Percentiles rank a stretch among this genome's conserved stretches.
These are phyloP conservation scores for Cucurbitaria berberidis DNA, from an alignment of 2,329 filamentous ascomycete species.

Conservation along the genomic window DNA sequence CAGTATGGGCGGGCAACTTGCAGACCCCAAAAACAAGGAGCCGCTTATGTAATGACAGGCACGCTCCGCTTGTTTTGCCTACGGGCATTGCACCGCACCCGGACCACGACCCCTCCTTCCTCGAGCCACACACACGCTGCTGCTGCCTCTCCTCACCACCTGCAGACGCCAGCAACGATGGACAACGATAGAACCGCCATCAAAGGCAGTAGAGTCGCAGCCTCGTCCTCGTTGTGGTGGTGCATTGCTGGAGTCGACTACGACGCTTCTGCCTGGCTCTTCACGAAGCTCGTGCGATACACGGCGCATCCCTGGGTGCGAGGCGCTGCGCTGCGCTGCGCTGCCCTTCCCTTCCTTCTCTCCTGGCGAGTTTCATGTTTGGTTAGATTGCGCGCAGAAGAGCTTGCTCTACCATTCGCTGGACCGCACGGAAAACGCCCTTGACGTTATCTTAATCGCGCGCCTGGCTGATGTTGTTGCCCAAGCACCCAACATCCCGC, in stretches of 20 bases:
- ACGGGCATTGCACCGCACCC: slow-evolving; percentile 16
- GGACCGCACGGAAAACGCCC: slow-evolving; percentile 23
- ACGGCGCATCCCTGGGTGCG: slow-evolving; percentile 16
- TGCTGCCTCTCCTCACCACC: slow-evolving; percentile 18
- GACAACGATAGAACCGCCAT: not conserved
- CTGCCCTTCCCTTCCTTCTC: slow-evolving; percentile 13
- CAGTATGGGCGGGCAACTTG: slow-evolving; percentile 14
- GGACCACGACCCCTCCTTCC: slow-evolving; percentile 18
- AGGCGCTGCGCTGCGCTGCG: slow-evolving; percentile 8
- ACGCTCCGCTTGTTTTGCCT: slow-evolving; percentile 19
- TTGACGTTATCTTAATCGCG: slow-evolving; percentile 29
- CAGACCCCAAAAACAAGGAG: not conserved
- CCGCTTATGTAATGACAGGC: slow-evolving; percentile 11
- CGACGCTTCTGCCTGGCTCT: no score
- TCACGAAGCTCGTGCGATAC: slow-evolving; percentile 6
- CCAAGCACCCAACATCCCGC: slow-evolving; percentile 15
- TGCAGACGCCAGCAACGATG: slow-evolving; percentile 10
- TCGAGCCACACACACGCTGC: slow-evolving; percentile 14
- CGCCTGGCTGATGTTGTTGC: slow-evolving; percentile 29
- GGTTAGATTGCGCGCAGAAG: slow-evolving; percentile 42
- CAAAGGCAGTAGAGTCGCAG: not conserved
- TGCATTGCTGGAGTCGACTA: no score
- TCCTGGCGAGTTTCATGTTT: slow-evolving; percentile 38
- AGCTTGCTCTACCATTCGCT: slow-evolving; percentile 33
- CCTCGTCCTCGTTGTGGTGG: no score